A percentile compares a stretch with the other conserved stretches of the same genome.
Conservation (phyloP, 2,329 filamentous ascomycete genomes). For the Stemphylium beticola region DNA sequence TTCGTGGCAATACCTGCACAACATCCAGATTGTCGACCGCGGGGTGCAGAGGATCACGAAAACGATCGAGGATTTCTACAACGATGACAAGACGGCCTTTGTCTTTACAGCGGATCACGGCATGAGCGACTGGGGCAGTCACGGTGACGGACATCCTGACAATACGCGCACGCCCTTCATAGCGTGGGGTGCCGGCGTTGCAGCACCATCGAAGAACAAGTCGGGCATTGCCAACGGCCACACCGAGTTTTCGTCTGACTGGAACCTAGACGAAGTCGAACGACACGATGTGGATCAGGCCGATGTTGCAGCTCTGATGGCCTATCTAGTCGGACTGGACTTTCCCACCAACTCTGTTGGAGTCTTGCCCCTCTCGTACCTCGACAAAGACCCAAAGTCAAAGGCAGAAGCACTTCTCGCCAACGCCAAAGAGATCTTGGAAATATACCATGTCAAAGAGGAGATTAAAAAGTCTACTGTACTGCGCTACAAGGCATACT, state of each 20-base stretch:
- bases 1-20: conserved; percentile 92
- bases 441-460: conserved; percentile 97
- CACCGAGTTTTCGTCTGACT: conserved; percentile 87
- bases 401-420: conserved; percentile 85
- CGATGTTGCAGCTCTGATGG: conserved; percentile 94
- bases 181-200: conserved; percentile 90
- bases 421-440: conserved; percentile 85
- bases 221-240: conserved; percentile 75
- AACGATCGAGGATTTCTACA: conserved; percentile 85
- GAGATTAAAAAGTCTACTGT: conserved; percentile 77
- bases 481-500: conserved; percentile 78
- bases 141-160: conserved; percentile 95
- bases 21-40: conserved; percentile 91
- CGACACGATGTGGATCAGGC: conserved; percentile 93
- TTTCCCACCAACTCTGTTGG: conserved; percentile 98
- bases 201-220: conserved; percentile 68
- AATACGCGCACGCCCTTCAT: conserved; percentile 95
- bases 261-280: conserved; percentile 79
- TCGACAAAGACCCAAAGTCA: conserved; percentile 72
- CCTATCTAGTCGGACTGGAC: conserved; percentile 83
- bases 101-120: conserved; percentile 98
- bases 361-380: conserved; percentile 82
- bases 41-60: conserved; percentile 85
- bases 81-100: conserved; percentile 82
- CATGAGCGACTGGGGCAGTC: conserved; percentile 99